These are phyloP conservation scores for Talaromyces sp. DNA, from an alignment of 2,329 filamentous ascomycete species.

Conservation along the genomic window DNA sequence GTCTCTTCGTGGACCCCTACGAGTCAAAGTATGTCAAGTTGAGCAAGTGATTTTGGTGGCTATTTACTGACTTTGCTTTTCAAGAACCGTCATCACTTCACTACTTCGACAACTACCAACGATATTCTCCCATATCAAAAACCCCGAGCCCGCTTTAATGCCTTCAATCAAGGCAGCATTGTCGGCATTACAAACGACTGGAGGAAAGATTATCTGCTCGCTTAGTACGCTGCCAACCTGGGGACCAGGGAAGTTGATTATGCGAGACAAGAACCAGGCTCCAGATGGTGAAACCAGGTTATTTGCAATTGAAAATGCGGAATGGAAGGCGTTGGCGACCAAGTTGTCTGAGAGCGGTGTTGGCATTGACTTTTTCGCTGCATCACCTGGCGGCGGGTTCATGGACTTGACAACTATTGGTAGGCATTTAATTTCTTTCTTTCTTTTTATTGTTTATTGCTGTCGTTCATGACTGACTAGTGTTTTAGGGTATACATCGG, in stretches of 20 bases:
- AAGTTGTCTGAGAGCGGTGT: conserved; percentile 84
- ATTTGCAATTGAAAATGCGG: conserved; percentile 81
- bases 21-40: conserved; percentile 62
- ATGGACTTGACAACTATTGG: conserved; percentile 89
- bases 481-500: conserved; percentile 66
- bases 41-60: neutral
- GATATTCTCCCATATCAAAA: conserved; percentile 83
- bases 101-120: conserved; percentile 76
- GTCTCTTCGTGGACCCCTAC: conserved; percentile 89
- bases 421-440: conserved; percentile 39
- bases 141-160: conserved; percentile 82
- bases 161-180: conserved; percentile 79
- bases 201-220: conserved; percentile 87
- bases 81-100: conserved; percentile 70
- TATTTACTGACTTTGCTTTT: neutral
- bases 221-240: conserved; percentile 83
- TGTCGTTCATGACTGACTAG: neutral
- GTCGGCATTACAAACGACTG: conserved; percentile 76
- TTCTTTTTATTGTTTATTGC: conserved; percentile 11
- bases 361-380: conserved; percentile 91
- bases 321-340: conserved; percentile 77
- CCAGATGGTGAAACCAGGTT: conserved; percentile 91
- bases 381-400: conserved; percentile 82
- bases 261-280: conserved; percentile 80
- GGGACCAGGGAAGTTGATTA: conserved; percentile 78